Conservation (phyloP, 2,329 filamentous ascomycete species). For the Ascomycota sp. region DNA sequence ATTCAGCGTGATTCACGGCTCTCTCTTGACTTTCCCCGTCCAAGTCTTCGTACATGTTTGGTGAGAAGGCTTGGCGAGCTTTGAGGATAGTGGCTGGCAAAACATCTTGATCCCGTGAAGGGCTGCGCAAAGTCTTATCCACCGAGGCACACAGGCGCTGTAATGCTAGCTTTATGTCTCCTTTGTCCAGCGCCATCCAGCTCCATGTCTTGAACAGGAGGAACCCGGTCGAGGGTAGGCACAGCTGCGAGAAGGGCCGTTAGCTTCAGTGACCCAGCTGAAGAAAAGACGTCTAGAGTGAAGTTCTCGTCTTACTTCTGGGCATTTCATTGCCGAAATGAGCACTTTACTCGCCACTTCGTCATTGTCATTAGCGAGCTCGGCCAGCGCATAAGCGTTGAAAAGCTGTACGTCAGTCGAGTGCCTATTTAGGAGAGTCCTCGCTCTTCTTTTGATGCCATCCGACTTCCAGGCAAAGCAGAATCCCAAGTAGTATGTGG, state of each 20-base stretch:
- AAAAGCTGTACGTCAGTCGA: conserved; percentile 49
- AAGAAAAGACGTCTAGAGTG: neutral
- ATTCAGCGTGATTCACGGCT: conserved; percentile 37
- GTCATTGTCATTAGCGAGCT: conserved; percentile 35
- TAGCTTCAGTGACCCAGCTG: neutral
- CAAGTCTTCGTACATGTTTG: conserved; percentile 33
- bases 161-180: conserved; percentile 14
- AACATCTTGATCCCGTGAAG: conserved; percentile 4
- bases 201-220: conserved; percentile 41
- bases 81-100: conserved; percentile 27
- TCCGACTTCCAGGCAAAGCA: conserved; percentile 33
- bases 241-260: conserved; percentile 4
- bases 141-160: conserved; percentile 19
- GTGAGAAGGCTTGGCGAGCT: conserved; percentile 28
- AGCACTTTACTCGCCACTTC: conserved; percentile 45
- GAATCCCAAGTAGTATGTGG: conserved; percentile 51
- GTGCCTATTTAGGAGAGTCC: conserved; percentile 48
- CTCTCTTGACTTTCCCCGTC: conserved; percentile 24
- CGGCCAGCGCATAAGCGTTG: conserved; percentile 58
- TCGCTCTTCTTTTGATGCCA: conserved; percentile 49
- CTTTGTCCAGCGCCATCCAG: conserved; percentile 39
- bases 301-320: conserved; percentile 14
- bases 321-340: conserved; percentile 33
- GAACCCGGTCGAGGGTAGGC: conserved; percentile 5
- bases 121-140: conserved; percentile 9